These are phyloP conservation scores for Gastroboletus turbinatus DNA, from an alignment of 1,284 basidiomycete genomes.

Conservation along the genomic window DNA sequence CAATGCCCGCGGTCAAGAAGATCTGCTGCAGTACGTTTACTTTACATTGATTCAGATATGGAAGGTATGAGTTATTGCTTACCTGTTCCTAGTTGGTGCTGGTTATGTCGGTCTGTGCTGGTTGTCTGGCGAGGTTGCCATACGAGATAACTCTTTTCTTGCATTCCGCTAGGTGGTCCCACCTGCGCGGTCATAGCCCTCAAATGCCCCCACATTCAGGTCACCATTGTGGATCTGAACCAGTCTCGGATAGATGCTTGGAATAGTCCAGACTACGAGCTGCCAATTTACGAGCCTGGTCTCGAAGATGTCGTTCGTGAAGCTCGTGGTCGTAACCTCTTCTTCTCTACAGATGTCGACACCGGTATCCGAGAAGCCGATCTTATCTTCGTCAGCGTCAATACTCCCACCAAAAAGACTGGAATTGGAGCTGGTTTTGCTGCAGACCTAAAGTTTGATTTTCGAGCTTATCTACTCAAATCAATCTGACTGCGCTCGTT, in stretches of 20 bases:
- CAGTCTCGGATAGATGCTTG: conserved; percentile 92
- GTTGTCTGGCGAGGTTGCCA: not conserved
- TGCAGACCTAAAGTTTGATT: conserved; percentile 89
- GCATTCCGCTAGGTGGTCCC: conserved; percentile 65
- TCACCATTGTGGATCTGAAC: conserved; percentile 98
- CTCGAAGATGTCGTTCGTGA: conserved; percentile 90
- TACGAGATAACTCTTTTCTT: conserved; percentile 11
- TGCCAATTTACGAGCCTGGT: conserved; percentile 97
- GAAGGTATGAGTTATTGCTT: not conserved
- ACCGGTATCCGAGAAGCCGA: conserved; percentile 92
- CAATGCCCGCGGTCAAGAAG: conserved; percentile 54
- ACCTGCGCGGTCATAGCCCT: conserved; percentile 96
- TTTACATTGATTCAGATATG: not conserved
- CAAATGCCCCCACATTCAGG: conserved; percentile 91
- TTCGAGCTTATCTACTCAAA: not conserved
- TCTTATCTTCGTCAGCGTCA: conserved; percentile 87
- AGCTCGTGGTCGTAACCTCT: conserved; percentile 91
- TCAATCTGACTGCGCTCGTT: conserved; percentile 6
- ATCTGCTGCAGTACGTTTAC: conserved; percentile 85
- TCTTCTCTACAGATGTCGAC: conserved; percentile 97
- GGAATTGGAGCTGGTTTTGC: conserved; percentile 98
- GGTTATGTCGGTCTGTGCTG: conserved; percentile 85
- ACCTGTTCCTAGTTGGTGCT: conserved; percentile 71
- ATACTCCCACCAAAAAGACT: conserved; percentile 98
- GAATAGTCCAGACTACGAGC: conserved; percentile 77